A percentile compares a stretch with the other conserved stretches of the same genome.
These are phyloP conservation scores for Cerrena zonata DNA, from an alignment of 1,284 basidiomycete species.

Conservation along the genomic window DNA sequence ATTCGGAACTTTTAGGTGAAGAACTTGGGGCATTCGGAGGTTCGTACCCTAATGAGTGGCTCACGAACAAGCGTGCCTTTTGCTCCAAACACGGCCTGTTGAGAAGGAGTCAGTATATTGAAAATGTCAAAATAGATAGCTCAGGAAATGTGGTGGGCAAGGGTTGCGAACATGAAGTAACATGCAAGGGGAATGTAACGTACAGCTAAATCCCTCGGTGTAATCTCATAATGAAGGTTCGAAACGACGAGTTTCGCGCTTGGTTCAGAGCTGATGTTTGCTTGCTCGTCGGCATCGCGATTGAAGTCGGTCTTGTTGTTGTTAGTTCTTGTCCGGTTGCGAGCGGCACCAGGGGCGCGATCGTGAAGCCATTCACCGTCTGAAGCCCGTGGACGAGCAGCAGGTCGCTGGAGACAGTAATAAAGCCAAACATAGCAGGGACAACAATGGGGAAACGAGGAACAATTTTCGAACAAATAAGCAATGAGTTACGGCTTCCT, in stretches of 20 bases:
- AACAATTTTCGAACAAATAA: background rate
- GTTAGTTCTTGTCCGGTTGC: constrained; percentile 25
- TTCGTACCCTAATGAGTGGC: constrained; percentile 91
- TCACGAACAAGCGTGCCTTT: constrained; percentile 88
- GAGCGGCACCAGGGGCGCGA: constrained; percentile 47
- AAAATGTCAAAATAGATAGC: background rate
- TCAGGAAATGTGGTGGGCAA: constrained; percentile 9
- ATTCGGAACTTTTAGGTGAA: constrained; percentile 43
- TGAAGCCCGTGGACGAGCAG: constrained; percentile 36
- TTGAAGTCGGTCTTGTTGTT: constrained; percentile 21
- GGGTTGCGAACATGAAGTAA: constrained; percentile 13
- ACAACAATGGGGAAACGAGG: background rate
- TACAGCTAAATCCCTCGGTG: constrained; percentile 82
- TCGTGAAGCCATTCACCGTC: constrained; percentile 66
- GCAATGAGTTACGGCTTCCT: background rate
- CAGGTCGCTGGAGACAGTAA: constrained; percentile 35
- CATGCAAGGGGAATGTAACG: constrained; percentile 54
- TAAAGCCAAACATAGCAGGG: too few relatives aligned
- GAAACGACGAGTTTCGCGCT: constrained; percentile 68
- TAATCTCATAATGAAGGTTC: constrained; percentile 92
- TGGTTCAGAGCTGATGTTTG: constrained; percentile 13
- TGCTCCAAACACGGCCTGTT: constrained; percentile 83
- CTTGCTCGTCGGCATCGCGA: too few relatives aligned
- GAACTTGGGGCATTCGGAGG: constrained; percentile 49
- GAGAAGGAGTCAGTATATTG: too few relatives aligned